These are phyloP conservation scores for Suhomyces ambrosiae DNA, from an alignment of 1,139 yeast genomes.

Conservation along the genomic window DNA sequence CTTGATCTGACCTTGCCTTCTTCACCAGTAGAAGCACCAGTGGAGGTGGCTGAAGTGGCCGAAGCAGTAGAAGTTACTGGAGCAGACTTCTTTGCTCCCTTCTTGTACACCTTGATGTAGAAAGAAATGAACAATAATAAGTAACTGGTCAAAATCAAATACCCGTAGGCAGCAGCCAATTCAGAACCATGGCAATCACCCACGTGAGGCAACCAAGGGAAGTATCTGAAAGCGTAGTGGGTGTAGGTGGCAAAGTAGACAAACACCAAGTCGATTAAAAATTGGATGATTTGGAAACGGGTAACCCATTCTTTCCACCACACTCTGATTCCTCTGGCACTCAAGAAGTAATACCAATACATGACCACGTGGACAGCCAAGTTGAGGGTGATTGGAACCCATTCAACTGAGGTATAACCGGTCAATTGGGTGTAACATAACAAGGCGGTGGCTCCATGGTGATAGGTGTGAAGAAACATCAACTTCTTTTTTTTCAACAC, in stretches of 20 bases:
- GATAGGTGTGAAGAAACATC: conserved; percentile 91
- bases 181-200: conserved; percentile 94
- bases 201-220: conserved; percentile 67
- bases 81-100: conserved; percentile 36
- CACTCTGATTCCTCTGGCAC: conserved; percentile 91
- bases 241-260: conserved; percentile 93
- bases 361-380: conserved; percentile 92
- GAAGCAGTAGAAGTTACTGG: conserved; percentile 15
- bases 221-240: conserved; percentile 64
- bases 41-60: conserved; percentile 14
- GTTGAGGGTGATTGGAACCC: conserved; percentile 93
- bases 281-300: conserved; percentile 92
- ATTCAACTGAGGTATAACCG: conserved; percentile 87
- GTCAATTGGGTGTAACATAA: conserved; percentile 91
- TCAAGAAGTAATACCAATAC: conserved; percentile 97
- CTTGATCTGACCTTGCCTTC: conserved; percentile 45
- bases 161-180: conserved; percentile 89
- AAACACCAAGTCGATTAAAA: conserved; percentile 82
- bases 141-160: conserved; percentile 85
- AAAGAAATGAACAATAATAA: conserved; percentile 89
- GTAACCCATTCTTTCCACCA: conserved; percentile 99
- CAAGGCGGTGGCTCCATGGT: conserved; percentile 97
- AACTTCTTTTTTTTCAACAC: conserved; percentile 90
- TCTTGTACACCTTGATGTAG: conserved; percentile 84
- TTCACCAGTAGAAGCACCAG: conserved; percentile 19